Conservation (phyloP, 805 yeast genomes). For the Candida xyloterini region DNA sequence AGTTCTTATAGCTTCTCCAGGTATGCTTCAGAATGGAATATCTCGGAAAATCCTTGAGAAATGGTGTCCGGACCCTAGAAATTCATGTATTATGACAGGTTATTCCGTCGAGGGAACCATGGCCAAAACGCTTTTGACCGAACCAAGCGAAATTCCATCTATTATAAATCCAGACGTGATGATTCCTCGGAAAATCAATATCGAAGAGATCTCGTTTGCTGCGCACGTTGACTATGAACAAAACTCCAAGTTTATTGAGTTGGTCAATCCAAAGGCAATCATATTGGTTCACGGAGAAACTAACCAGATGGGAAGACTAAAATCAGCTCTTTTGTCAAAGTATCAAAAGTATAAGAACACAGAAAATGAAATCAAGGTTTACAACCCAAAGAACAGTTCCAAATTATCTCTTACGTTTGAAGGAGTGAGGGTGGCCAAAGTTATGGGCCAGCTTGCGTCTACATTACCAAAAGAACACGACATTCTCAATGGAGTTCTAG, state of each 20-base stretch:
- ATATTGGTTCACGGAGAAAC: slow-evolving; percentile 96
- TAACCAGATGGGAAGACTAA: slow-evolving; percentile 97
- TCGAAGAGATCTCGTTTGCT: slow-evolving; percentile 97
- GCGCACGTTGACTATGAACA: slow-evolving; percentile 98
- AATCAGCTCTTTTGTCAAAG: slow-evolving; percentile 86
- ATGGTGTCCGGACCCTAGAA: slow-evolving; percentile 97
- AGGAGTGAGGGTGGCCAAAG: slow-evolving; percentile 80
- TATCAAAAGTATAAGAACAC: slow-evolving; percentile 80
- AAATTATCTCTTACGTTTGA: slow-evolving; percentile 72
- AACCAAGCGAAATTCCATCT: slow-evolving; percentile 89
- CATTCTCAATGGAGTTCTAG: slow-evolving; percentile 75
- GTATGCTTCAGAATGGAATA: slow-evolving; percentile 96
- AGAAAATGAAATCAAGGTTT: slow-evolving; percentile 85
- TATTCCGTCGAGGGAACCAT: slow-evolving; percentile 98
- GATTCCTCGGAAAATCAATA: slow-evolving; percentile 80
- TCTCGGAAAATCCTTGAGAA: slow-evolving; percentile 86
- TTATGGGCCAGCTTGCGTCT: slow-evolving; percentile 52
- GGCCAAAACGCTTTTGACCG: slow-evolving; percentile 86
- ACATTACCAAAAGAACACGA: slow-evolving; percentile 38
- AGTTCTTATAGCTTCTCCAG: slow-evolving; percentile 95
- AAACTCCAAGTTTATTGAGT: slow-evolving; percentile 85
- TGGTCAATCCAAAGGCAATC: slow-evolving; percentile 78
- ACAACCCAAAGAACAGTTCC: slow-evolving; percentile 89
- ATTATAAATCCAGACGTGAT: slow-evolving; percentile 73
- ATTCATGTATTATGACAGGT: slow-evolving; percentile 86